phyloP scores from a whole-genome alignment of 2,329 filamentous ascomycete species.

The Elsinoe fawcettii region DNA sequence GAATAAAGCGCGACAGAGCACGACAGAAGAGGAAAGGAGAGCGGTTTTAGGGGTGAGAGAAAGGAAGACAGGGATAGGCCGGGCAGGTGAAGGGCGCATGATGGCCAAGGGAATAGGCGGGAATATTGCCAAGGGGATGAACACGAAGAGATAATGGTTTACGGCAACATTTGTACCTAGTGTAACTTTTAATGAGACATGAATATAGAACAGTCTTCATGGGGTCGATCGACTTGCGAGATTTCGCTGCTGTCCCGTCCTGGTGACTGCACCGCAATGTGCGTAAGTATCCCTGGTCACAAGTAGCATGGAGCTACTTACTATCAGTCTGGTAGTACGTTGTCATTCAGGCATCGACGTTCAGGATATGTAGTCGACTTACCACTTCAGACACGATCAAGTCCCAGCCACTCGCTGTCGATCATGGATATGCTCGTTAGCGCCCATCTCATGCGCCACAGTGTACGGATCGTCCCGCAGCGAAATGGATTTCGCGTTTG shows the following conservation, averaged over 20 bases:
- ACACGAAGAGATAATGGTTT: neutral
- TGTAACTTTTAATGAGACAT: conserved; percentile 12
- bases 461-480: neutral
- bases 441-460: neutral
- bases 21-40: neutral
- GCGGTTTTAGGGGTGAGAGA: neutral
- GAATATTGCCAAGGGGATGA: neutral
- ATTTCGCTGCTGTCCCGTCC: neutral
- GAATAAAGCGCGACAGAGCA: too few relatives aligned
- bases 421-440: neutral
- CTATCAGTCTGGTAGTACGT: too few relatives aligned
- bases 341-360: too few relatives aligned
- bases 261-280: too few relatives aligned
- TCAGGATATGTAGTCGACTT: too few relatives aligned
- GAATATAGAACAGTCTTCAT: conserved; percentile 1
- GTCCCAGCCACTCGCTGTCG: too few relatives aligned
- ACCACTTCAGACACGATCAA: too few relatives aligned
- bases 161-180: conserved; percentile 6
- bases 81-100: neutral
- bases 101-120: neutral
- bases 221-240: neutral
- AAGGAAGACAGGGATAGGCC: neutral
- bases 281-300: too few relatives aligned
- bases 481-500: conserved; percentile 3
- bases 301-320: too few relatives aligned